Conservation (phyloP, 306 rosid genomes). For the Crotalaria pallida region DNA sequence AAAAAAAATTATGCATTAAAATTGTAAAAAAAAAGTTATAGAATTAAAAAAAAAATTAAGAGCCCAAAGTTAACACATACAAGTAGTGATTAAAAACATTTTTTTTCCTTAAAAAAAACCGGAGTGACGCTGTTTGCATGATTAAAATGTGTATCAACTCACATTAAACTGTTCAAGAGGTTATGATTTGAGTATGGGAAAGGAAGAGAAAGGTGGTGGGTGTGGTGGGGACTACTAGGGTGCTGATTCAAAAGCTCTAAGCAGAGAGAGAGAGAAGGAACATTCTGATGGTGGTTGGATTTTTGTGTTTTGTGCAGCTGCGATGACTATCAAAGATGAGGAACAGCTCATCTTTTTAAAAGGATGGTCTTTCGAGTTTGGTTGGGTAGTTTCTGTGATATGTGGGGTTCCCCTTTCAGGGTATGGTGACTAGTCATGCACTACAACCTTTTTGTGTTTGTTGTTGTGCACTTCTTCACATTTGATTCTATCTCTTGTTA, state of each 20-base stretch:
- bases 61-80: no score
- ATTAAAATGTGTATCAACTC: no score
- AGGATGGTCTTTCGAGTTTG: constrained; percentile 32
- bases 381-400: constrained; percentile 33
- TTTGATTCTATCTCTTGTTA: constrained; percentile 38
- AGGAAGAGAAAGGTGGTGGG: constrained; percentile 25
- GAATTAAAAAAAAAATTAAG: no score
- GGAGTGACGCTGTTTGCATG: no score
- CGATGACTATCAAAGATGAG: constrained; percentile 61
- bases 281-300: constrained; percentile 64
- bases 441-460: constrained; percentile 30
- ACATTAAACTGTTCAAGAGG: background rate
- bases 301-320: constrained; percentile 51
- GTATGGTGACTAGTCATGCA: constrained; percentile 34
- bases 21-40: no score
- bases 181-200: constrained; percentile 8
- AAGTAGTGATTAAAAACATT: no score
- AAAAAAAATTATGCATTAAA: no score
- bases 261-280: constrained; percentile 39
- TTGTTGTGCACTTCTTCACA: constrained; percentile 23
- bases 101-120: no score
- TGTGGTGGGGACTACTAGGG: constrained; percentile 47
- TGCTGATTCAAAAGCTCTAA: constrained; percentile 59
- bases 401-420: constrained; percentile 37
- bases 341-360: constrained; percentile 58